Conservation (phyloP, 345 rosid genomes). For the Isatis tinctoria region DNA sequence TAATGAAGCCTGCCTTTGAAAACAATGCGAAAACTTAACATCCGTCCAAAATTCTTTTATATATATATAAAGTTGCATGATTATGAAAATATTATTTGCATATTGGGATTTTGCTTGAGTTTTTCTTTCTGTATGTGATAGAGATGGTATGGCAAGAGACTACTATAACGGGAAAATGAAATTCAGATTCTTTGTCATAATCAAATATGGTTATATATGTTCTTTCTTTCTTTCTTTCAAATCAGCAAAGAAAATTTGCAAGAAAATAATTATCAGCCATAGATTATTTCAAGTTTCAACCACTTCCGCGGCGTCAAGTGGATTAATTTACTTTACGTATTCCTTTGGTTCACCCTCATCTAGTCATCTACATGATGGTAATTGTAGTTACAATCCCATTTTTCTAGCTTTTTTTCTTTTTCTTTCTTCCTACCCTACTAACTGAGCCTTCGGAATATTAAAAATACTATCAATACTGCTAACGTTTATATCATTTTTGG, state of each 20-base stretch:
- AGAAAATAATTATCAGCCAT: not conserved
- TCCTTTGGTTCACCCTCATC: slow-evolving; percentile 21
- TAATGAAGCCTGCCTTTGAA: not conserved
- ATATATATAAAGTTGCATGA: not conserved
- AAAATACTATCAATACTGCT: not conserved
- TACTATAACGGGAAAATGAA: slow-evolving; percentile 6
- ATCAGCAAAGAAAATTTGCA: not conserved
- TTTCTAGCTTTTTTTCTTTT: not conserved
- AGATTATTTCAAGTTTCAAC: slow-evolving; percentile 6
- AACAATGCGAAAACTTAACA: not conserved
- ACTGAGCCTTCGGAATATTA: not conserved
- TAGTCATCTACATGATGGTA: not conserved
- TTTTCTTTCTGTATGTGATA: not conserved
- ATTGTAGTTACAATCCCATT: not conserved
- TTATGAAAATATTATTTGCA: not conserved
- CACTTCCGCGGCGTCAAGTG: slow-evolving; percentile 20
- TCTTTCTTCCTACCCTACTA: not conserved
- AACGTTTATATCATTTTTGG: not conserved
- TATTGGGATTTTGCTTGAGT: not conserved
- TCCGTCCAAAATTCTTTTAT: not conserved
- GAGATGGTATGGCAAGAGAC: not conserved
- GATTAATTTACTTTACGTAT: slow-evolving; percentile 12
- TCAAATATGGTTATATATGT: not conserved
- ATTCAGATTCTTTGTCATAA: slow-evolving; percentile 19
- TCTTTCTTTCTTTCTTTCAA: slow-evolving; percentile 10